phyloP scores from a whole-genome alignment of 495 filamentous ascomycete species.

The Apodospora peruviana region DNA sequence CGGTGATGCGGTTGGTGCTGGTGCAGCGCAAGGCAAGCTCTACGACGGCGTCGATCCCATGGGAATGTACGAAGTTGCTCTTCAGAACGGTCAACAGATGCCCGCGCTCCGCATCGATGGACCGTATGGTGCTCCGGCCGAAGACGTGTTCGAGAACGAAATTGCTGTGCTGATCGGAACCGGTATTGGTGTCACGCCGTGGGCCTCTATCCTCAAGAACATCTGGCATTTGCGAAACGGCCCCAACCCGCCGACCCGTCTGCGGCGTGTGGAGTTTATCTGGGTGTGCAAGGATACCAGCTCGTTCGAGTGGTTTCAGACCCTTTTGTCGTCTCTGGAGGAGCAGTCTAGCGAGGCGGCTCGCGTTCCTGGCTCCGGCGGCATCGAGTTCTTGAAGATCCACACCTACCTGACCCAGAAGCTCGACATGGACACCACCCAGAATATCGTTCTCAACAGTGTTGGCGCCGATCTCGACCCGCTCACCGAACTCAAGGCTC shows the following conservation, averaged over 20 bases:
- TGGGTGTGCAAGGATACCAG: slow-evolving; percentile 96
- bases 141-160: slow-evolving; percentile 97
- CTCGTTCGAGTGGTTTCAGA: slow-evolving; percentile 99
- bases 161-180: slow-evolving; percentile 95
- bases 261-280: slow-evolving; percentile 96
- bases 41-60: slow-evolving; percentile 87
- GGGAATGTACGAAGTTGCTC: slow-evolving; percentile 97
- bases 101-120: slow-evolving; percentile 85
- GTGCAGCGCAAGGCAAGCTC: slow-evolving; percentile 72
- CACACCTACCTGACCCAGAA: slow-evolving; percentile 96
- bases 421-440: slow-evolving; percentile 82
- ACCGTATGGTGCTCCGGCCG: slow-evolving; percentile 93
- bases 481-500: slow-evolving; percentile 78
- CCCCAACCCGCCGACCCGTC: slow-evolving; percentile 77
- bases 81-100: slow-evolving; percentile 88
- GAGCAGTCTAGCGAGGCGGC: slow-evolving; percentile 69
- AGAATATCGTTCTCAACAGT: slow-evolving; percentile 95
- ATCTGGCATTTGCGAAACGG: slow-evolving; percentile 92
- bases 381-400: slow-evolving; percentile 88
- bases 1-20: slow-evolving; percentile 89
- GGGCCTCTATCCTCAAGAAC: slow-evolving; percentile 96
- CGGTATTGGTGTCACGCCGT: slow-evolving; percentile 96
- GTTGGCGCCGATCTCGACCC: slow-evolving; percentile 85
- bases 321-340: slow-evolving; percentile 87
- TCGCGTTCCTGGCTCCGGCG: slow-evolving; percentile 52